These are phyloP conservation scores for Talaromyces funiculosus DNA, from an alignment of 2,329 filamentous ascomycete genomes.

Conservation along the genomic window DNA sequence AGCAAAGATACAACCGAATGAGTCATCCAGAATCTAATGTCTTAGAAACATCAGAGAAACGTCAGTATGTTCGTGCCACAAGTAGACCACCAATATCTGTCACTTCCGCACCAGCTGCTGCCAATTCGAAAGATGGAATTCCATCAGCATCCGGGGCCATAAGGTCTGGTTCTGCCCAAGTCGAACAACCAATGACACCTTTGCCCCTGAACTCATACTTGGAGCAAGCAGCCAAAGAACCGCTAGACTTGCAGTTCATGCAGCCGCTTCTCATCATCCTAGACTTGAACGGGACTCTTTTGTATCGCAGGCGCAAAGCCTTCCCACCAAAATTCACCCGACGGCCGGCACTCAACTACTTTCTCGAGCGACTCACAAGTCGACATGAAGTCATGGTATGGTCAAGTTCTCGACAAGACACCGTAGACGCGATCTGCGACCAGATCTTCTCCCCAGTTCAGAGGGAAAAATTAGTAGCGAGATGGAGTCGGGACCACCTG, in stretches of 20 bases:
- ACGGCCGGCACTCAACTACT: constrained; percentile 62
- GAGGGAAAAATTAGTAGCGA: constrained; percentile 54
- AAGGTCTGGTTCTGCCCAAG: background rate
- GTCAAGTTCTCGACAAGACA: constrained; percentile 74
- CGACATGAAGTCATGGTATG: constrained; percentile 81
- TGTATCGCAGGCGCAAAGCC: constrained; percentile 59
- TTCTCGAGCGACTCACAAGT: constrained; percentile 67
- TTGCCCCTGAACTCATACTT: constrained; percentile 58
- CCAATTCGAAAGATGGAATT: background rate
- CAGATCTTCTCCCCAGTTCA: constrained; percentile 55
- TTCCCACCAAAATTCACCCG: constrained; percentile 52
- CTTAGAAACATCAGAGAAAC: background rate
- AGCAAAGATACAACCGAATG: background rate
- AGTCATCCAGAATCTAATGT: background rate
- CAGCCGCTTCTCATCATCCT: constrained; percentile 73
- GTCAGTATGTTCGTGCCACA: background rate
- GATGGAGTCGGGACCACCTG: constrained; percentile 76
- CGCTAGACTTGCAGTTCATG: constrained; percentile 41
- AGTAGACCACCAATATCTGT: background rate
- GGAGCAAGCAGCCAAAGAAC: constrained; percentile 43
- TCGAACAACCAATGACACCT: constrained; percentile 46
- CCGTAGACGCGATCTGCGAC: constrained; percentile 58
- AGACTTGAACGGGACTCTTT: constrained; percentile 88
- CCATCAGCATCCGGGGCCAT: background rate
- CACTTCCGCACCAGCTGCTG: background rate